A percentile compares a stretch with the other conserved stretches of the same genome.
Evolutionary conservation across 2,329 filamentous ascomycete species (phyloP).

Genomic region (Daldinia sp.): DNA sequence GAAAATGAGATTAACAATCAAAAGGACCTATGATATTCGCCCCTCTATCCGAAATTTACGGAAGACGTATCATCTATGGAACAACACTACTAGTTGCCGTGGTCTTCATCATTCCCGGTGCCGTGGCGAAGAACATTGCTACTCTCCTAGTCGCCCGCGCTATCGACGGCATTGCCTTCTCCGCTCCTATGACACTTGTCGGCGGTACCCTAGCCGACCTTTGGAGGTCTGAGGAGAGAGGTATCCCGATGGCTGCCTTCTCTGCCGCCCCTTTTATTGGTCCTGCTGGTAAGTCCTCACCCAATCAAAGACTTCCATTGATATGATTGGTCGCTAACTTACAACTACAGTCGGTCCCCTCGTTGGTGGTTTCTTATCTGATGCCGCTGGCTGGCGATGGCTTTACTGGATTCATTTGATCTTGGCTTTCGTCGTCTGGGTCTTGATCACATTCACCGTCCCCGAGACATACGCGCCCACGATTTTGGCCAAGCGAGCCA

Average conservation of each 20-base stretch:
- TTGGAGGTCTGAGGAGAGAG: slow-evolving; percentile 85
- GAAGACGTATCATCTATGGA: slow-evolving; percentile 74
- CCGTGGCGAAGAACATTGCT: slow-evolving; percentile 76
- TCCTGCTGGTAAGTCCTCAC: slow-evolving; percentile 64
- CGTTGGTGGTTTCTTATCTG: slow-evolving; percentile 77
- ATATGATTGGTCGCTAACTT: slow-evolving; percentile 16
- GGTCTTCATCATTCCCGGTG: slow-evolving; percentile 82
- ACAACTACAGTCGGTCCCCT: slow-evolving; percentile 68
- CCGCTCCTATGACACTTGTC: slow-evolving; percentile 85
- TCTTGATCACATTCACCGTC: slow-evolving; percentile 85
- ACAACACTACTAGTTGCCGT: slow-evolving; percentile 74
- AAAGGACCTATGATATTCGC: slow-evolving; percentile 80
- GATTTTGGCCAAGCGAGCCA: slow-evolving; percentile 74
- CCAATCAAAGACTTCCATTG: background rate
- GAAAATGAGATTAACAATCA: background rate
- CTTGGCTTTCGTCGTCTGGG: slow-evolving; percentile 72
- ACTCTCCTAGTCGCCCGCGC: slow-evolving; percentile 79
- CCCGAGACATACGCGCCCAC: slow-evolving; percentile 88
- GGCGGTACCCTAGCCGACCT: slow-evolving; percentile 84
- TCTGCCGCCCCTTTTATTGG: slow-evolving; percentile 84
- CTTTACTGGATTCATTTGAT: slow-evolving; percentile 90
- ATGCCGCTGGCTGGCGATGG: slow-evolving; percentile 80
- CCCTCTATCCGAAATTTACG: slow-evolving; percentile 78
- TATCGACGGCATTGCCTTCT: slow-evolving; percentile 85
- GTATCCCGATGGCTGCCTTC: slow-evolving; percentile 88